Base-by-base conservation (phyloP, 768 basidiomycete species). In the Saitozyma sp. region DNA sequence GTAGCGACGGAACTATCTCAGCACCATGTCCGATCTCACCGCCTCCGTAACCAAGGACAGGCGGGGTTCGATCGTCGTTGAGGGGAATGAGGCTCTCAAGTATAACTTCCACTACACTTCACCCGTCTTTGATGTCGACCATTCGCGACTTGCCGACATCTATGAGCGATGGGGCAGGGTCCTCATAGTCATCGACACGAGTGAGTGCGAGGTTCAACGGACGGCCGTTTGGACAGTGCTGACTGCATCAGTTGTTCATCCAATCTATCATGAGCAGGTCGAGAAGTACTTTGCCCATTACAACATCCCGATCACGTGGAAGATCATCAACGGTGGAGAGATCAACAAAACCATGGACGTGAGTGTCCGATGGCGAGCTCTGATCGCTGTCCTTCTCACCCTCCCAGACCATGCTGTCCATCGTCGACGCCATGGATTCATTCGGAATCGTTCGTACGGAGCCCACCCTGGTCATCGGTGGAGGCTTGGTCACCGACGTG, bases 361-460 rank as follows among this genome's bases (percentile, higher is more conserved):
- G 65, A 69, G 75, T 74, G 10, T 8, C 10, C 39, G 7, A 0
- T 52, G 19, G 20, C 40, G 17, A 38, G 17, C 17, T 43, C 19
- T 10, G 8, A 9, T n/a, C 66, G 56, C n/a, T 52, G 16, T 50
- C 38, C 10, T 37, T 8, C 48, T 58, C 17, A 42, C 39, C n/a
- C 3, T 51, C 19, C 0, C 61, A 73, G 73, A 79, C 77, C 64
- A 78, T 80, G 74, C 70, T 76, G 55, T 76, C 76, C 46, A 73
- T 80, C 56, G 79, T 80, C 46, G 79, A 80, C 61, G 78, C 78
- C 52, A 78, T 80, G 73, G 77, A 78, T 62, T 70, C 71, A n/a
- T 79, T 77, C 67, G 79, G 79, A n/a, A 74, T 69, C 37, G 75
- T 80, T 64, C 74, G 79, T 65, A 79, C 78, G 63, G 79, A 80